Evolutionary conservation across 1,284 basidiomycete species (phyloP).

Genomic region (Omphalotus olearius): DNA sequence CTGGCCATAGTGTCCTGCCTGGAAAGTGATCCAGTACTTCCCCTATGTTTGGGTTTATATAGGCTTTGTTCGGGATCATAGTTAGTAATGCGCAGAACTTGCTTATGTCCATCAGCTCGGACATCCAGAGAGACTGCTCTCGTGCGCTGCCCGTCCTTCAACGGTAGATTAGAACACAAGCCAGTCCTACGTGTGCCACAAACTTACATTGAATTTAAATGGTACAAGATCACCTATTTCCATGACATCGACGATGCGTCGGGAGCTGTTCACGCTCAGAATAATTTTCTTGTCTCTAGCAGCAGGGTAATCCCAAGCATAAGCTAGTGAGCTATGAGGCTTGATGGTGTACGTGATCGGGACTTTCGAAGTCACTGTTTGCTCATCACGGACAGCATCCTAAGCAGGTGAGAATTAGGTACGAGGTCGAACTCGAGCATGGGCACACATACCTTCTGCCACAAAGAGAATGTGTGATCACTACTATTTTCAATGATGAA

Average conservation of each 20-base stretch:
- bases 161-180: constrained; percentile 6
- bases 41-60: constrained; percentile 71
- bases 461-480: constrained; percentile 67
- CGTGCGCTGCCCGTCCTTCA: constrained; percentile 48
- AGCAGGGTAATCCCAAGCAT: constrained; percentile 96
- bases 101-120: constrained; percentile 84
- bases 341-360: constrained; percentile 50
- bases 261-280: constrained; percentile 60
- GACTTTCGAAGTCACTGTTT: constrained; percentile 27
- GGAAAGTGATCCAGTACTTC: constrained; percentile 47
- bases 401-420: constrained; percentile 21
- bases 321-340: constrained; percentile 58
- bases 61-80: constrained; percentile 86
- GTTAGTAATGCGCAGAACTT: constrained; percentile 84
- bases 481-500: constrained; percentile 91
- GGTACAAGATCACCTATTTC: constrained; percentile 94
- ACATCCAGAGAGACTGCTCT: constrained; percentile 87
- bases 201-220: constrained; percentile 75
- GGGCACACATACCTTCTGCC: constrained; percentile 63
- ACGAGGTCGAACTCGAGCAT: neutral
- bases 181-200: neutral
- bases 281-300: constrained; percentile 79
- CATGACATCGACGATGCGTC: constrained; percentile 87
- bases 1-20: constrained; percentile 72
- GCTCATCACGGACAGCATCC: constrained; percentile 47